phyloP scores from a whole-genome alignment of 2,329 filamentous ascomycete species.

The Capronia americana region DNA sequence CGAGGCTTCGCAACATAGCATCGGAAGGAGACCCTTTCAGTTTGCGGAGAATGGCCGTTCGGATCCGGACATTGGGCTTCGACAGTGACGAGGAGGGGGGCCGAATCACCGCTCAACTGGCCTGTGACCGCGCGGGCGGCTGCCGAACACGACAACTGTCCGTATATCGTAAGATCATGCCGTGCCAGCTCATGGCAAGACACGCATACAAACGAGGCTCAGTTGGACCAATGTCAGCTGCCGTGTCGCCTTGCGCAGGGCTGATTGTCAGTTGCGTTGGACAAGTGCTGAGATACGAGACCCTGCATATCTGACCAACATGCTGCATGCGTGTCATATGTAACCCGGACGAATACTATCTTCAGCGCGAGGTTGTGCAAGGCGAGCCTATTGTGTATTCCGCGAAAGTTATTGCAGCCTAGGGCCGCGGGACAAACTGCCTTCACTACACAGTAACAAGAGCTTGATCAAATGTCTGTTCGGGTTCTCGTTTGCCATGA shows the following conservation, averaged over 20 bases:
- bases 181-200: conserved; percentile 7
- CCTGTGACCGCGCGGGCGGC: neutral
- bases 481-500: neutral
- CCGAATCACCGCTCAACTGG: neutral
- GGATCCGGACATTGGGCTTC: conserved; percentile 3
- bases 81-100: neutral
- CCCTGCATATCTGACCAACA: conserved; percentile 19
- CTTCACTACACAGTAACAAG: neutral
- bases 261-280: conserved; percentile 10
- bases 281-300: conserved; percentile 6
- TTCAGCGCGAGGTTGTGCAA: neutral
- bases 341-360: conserved; percentile 5
- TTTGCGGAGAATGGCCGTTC: conserved; percentile 10
- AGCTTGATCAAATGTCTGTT: neutral
- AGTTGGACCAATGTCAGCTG: conserved; percentile 16
- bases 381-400: neutral
- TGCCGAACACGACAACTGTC: conserved; percentile 8
- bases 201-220: conserved; percentile 9
- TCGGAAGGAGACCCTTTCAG: neutral
- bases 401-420: neutral
- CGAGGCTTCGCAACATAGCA: neutral
- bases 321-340: conserved; percentile 11
- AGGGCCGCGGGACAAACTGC: neutral
- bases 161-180: conserved; percentile 4
- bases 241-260: conserved; percentile 7